Conservation (phyloP, 495 filamentous ascomycete species). For the Recurvomyces mirabilis region DNA sequence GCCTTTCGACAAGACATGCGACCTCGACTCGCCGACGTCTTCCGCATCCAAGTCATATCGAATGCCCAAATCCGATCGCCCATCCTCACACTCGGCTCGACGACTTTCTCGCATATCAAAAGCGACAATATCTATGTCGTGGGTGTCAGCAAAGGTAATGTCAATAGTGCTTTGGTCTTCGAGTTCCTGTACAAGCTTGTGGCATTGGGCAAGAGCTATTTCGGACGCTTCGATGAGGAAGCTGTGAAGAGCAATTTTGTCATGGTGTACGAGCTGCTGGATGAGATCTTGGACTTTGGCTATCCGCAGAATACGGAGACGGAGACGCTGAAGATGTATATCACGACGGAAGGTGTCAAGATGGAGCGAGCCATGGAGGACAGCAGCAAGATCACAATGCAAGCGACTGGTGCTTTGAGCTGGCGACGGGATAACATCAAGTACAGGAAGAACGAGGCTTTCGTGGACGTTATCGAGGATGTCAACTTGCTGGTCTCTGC, state of each 20-base stretch:
- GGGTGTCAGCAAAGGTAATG: constrained; percentile 97
- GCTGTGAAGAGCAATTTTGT: constrained; percentile 99
- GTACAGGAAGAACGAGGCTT: constrained; percentile 98
- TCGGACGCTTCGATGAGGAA: constrained; percentile 98
- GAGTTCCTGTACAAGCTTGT: constrained; percentile 94
- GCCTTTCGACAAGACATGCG: constrained; percentile 97
- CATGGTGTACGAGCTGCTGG: constrained; percentile 91
- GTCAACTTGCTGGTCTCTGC: constrained; percentile 98
- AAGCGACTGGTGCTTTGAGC: constrained; percentile 92
- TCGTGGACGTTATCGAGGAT: constrained; percentile 98
- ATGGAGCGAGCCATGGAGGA: constrained; percentile 85
- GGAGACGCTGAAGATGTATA: constrained; percentile 99
- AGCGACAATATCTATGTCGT: constrained; percentile 99
- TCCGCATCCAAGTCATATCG: constrained; percentile 98
- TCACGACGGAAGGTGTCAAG: constrained; percentile 98
- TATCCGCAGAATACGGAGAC: constrained; percentile 99
- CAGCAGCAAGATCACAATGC: constrained; percentile 95
- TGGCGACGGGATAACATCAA: constrained; percentile 97
- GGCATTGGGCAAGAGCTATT: constrained; percentile 84
- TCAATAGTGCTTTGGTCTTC: constrained; percentile 96
- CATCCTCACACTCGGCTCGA: constrained; percentile 92
- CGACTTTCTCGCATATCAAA: constrained; percentile 98
- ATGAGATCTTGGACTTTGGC: constrained; percentile 98
- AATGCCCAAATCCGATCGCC: constrained; percentile 96
- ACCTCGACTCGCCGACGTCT: constrained; percentile 92